Base-by-base conservation (phyloP, 1,284 basidiomycete species). In the Apiotrichum mycotoxinovorans region DNA sequence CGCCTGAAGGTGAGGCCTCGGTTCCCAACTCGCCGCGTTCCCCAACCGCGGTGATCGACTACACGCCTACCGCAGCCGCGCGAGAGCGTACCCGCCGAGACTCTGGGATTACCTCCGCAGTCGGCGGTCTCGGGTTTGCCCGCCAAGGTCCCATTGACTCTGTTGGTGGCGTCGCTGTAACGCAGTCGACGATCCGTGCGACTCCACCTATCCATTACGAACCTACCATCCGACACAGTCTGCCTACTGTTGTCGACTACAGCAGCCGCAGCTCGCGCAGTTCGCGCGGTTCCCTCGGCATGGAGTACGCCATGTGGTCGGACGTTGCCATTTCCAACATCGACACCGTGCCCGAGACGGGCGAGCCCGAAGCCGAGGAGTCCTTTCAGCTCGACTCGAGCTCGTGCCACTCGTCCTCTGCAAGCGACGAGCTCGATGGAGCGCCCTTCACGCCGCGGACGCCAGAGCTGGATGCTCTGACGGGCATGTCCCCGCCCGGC, bases 401-500 rank as follows among this genome's bases (percentile, higher is more conserved):
- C n/a, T 45, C 41, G 7, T 34, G 38, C 25, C 34, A 53, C 43
- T 44, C 40, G 12, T 51, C 42, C 27, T 51, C 48, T 4, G 54
- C 47, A 5, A 47, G 35, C 25, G 60, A 62, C 37, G 60, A 62
- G 20, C 52, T 43, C 35, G 42, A 49, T 15, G 46, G 46, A 8
- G 52, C 51, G 1, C 57, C 55, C 5, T 56, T 47, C 37, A 62
- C 60, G 3, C 60, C 60, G 9, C 57, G 54, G 11, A 62, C 60
- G 17, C 60, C 60, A 17, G 60, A 62, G 37, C 53, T 57, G 20
- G 51, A 52, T 0, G 22, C 50, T 18, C 45, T 61, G 42, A 41
- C n/a, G 10, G 45, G 45, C 22, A 26, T n/a, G 23, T 4, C 33
- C 23, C 8, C 27, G 7, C 37, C 35, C 46, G 20, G 30, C 45